phyloP scores from a whole-genome alignment of 345 rosid genomes.

The Leavenworthia alabamica region DNA sequence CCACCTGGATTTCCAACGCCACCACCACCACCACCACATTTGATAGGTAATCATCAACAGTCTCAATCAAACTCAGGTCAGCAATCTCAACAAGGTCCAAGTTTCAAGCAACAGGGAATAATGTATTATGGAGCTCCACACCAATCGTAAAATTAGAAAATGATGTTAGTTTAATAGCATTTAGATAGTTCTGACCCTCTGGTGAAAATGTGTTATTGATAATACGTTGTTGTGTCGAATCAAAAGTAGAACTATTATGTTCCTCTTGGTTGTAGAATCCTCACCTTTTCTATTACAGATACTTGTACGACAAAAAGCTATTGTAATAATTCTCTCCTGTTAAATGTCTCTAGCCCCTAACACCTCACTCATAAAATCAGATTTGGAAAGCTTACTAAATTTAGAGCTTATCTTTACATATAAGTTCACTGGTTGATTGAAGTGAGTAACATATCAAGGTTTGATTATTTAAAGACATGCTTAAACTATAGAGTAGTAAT shows the following conservation, averaged over 20 bases:
- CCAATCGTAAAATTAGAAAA: conserved; percentile 44
- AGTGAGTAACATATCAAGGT: background rate
- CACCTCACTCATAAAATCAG: too few species aligned
- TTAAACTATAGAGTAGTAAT: background rate
- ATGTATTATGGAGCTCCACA: conserved; percentile 56
- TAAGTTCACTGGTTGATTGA: too few species aligned
- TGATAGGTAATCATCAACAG: conserved; percentile 48
- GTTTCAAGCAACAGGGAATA: conserved; percentile 66
- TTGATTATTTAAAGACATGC: background rate
- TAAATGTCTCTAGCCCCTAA: background rate
- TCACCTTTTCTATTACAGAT: background rate
- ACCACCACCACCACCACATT: conserved; percentile 31
- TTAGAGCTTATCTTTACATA: too few species aligned
- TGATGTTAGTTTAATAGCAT: conserved; percentile 22
- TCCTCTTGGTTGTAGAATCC: conserved; percentile 24
- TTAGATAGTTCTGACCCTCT: conserved; percentile 30
- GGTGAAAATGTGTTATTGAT: conserved; percentile 2
- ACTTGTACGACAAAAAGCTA: conserved; percentile 18
- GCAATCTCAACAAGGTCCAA: conserved; percentile 43
- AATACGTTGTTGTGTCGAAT: conserved; percentile 17
- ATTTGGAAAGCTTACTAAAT: too few species aligned
- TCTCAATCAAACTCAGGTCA: conserved; percentile 37
- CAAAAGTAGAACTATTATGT: conserved; percentile 8
- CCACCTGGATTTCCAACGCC: conserved; percentile 45
- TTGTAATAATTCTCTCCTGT: conserved; percentile 15